Percentiles rank a stretch among this genome's conserved stretches.
Evolutionary conservation across 768 basidiomycete species (phyloP).

Genomic region (Gymnopilus dilepis): DNA sequence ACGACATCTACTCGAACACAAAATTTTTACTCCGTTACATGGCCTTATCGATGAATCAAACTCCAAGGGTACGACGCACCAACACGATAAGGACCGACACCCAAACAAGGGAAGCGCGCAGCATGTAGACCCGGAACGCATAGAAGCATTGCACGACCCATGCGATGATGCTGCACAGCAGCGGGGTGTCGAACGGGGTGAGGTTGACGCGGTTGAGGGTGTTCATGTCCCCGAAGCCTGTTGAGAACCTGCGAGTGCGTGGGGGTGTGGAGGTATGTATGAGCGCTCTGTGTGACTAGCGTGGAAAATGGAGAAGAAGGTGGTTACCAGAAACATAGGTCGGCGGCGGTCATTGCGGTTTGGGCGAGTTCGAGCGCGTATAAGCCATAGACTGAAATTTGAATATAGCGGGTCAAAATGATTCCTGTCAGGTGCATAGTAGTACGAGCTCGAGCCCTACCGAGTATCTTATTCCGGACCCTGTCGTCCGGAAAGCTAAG

Average conservation of each 20-base stretch:
- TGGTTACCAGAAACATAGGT: conserved; percentile 13
- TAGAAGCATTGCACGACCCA: conserved; percentile 26
- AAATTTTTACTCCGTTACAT: neutral
- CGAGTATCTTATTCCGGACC: too few species aligned
- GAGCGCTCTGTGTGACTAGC: too few species aligned
- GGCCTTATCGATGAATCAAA: neutral
- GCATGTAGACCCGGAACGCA: conserved; percentile 22
- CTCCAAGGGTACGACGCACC: neutral
- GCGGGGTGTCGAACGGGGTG: conserved; percentile 22
- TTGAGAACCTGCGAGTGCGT: conserved; percentile 14
- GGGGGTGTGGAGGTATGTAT: neutral
- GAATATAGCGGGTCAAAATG: too few species aligned
- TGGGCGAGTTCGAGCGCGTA: conserved; percentile 16
- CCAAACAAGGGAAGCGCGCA: conserved; percentile 8
- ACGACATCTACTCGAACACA: too few species aligned
- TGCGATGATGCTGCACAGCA: conserved; percentile 24
- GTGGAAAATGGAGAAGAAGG: neutral
- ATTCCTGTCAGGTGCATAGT: too few species aligned
- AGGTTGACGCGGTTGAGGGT: conserved; percentile 23
- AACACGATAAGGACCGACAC: conserved; percentile 10
- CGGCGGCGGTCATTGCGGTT: conserved; percentile 15
- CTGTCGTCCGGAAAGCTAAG: too few species aligned
- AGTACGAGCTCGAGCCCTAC: too few species aligned
- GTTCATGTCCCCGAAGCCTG: conserved; percentile 21
- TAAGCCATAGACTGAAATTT: conserved; percentile 10